Base-by-base conservation (phyloP, 352 stramenopile genomes). In the Phytophthora citrophthora region DNA sequence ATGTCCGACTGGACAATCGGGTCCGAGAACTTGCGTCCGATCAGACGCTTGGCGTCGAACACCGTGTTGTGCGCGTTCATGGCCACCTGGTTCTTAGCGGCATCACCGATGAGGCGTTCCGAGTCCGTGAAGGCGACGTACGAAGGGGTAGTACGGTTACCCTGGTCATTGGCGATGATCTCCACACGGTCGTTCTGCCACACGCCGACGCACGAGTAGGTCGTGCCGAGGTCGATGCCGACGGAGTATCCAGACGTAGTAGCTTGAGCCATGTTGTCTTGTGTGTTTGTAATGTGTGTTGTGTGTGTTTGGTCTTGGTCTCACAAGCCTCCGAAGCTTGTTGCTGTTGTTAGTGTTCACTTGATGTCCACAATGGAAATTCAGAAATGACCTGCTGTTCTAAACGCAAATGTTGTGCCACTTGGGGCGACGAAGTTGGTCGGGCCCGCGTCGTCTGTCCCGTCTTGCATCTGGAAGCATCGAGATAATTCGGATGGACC, bases 11-110 rank as follows among this genome's bases (percentile, higher is more conserved):
- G 90, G 3, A 99, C 93, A 2, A 91, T 89, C 2, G 71, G 32
- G 77, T 99, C 96, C 16, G 69, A 79, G 74, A 90, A 99, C 64
- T 98, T 96, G 54, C 95, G 82, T 31, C 96, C 96, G 72, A 99
- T 99, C 3, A 99, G 72, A 34, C 95, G 88, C 76, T 99, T 99
- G 13, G 96, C 94, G 77, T 99, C 96, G 77, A 98, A 99, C 32
- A 99, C 81, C 6, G 97, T 99, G 65, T 98, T 97, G 36, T 82
- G 76, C 4, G 96, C 90, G 50, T 98, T 98, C 90, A 97, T 97
- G 34, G 90, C 86, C 29, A 93, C 90, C 68, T 94, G 85, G 68
- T 86, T 88, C 88, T 99, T 98, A 57, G 96, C 96, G 48, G 92
- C 91, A 68, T 98, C 91, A 52, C 96, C 96, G 64, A 98, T 98